Evolutionary conservation across 2,329 filamentous ascomycete genomes (phyloP).

Genomic region (Remersonia thermophila): DNA sequence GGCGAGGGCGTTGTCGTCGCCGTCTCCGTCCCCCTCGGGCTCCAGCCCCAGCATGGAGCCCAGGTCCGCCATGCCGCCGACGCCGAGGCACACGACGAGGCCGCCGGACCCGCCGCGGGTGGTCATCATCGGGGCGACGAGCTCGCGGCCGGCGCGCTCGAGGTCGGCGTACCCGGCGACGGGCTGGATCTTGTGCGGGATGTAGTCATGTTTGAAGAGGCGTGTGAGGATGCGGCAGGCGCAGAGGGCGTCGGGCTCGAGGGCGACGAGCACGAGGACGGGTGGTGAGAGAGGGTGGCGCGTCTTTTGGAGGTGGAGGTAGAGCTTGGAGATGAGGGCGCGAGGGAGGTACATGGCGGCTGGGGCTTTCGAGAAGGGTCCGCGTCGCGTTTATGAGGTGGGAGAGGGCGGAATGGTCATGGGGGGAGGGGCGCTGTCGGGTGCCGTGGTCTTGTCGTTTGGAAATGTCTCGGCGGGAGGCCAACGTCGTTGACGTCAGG

Average conservation of each 20-base stretch:
- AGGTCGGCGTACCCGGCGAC: slow-evolving; percentile 88
- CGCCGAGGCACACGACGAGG: slow-evolving; percentile 81
- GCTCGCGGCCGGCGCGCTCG: slow-evolving; percentile 61
- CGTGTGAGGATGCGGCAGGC: slow-evolving; percentile 87
- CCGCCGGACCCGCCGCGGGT: slow-evolving; percentile 74
- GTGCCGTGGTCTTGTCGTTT: not conserved
- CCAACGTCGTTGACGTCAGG: too few relatives aligned
- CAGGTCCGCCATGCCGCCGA: slow-evolving; percentile 83
- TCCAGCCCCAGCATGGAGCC: slow-evolving; percentile 68
- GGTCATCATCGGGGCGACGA: slow-evolving; percentile 78
- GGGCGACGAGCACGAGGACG: slow-evolving; percentile 80
- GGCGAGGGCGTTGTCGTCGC: slow-evolving; percentile 46
- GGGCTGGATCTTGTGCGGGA: slow-evolving; percentile 93
- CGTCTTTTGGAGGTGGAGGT: slow-evolving; percentile 73
- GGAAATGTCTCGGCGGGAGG: too few relatives aligned
- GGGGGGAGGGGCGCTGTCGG: too few relatives aligned
- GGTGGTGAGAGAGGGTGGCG: slow-evolving; percentile 85
- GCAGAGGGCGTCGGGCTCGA: slow-evolving; percentile 91
- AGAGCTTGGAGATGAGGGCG: slow-evolving; percentile 77
- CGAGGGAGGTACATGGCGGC: slow-evolving; percentile 83
- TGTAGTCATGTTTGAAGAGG: slow-evolving; percentile 94
- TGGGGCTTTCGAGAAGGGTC: slow-evolving; percentile 19
- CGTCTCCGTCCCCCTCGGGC: slow-evolving; percentile 52
- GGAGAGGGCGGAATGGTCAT: not conserved
- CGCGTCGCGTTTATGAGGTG: slow-evolving; percentile 20